Base-by-base conservation (phyloP, 768 basidiomycete species). In the Lentinula raphanica region DNA sequence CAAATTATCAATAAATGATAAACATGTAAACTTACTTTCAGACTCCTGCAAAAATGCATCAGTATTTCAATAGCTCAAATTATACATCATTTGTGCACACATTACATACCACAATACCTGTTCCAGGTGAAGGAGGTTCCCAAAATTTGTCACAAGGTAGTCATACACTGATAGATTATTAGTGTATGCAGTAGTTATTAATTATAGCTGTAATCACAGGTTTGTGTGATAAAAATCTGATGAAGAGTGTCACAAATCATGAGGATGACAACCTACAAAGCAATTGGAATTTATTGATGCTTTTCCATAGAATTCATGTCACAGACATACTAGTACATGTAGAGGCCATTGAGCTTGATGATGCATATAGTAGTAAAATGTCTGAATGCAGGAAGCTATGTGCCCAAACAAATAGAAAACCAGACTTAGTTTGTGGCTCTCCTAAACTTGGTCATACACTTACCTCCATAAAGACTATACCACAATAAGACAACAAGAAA, bases 61-160 rank as follows among this genome's bases (percentile, higher is more conserved):
- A 38, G 29, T n/a, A n/a, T n/a, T n/a, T 25, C 17, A 13, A 19
- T 29, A 17, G 58, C 9, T 28, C 9, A 11, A 29, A 5, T n/a
- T n/a, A 17, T 1, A 28, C 13, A 32, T 29, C 5, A 3, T 23
- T 7, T 2, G n/a, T 11, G 8, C 13, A 27, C n/a, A 53, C 11
- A 21, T 35, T n/a, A 66, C 77, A 55, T 62, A 79, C 81, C 77
- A 79, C 8, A 81, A 71, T 12, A 80, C 62, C 0, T 63, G 59
- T 5, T 1, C 53, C 5, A 81, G 72, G 35, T 60, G 60, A 2
- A 56, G 39, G 0, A 51, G 54, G 27, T 72, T 60, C 32, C 70
- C 71, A 36, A 69, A 81, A 59, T 80, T 66, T n/a, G 72, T 75
- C 36, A 83, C 63, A 7, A 76, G 62, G 61, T 83, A 83, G 3